Percentiles rank a stretch among this genome's conserved stretches.
Evolutionary conservation across 345 rosid species (phyloP).

Genomic region (Populus deltoides): DNA sequence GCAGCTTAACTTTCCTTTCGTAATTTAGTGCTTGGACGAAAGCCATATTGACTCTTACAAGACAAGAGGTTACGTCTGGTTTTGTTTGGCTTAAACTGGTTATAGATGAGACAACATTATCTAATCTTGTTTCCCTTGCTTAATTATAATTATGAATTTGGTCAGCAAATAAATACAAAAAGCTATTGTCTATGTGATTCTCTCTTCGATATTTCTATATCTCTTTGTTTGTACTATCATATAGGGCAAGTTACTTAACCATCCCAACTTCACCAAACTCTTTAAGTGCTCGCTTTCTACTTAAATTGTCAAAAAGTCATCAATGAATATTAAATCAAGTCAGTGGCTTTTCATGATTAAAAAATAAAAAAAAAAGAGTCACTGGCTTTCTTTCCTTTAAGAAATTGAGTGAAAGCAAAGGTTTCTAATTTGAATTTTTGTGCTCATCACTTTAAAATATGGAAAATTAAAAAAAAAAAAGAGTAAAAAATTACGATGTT

Average conservation of each 20-base stretch:
- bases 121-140: constrained; percentile 29
- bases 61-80: constrained; percentile 9
- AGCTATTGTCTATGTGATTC: not conserved
- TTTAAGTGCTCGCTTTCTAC: too few relatives aligned
- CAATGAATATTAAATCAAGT: not conserved
- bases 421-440: not conserved
- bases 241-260: constrained; percentile 33
- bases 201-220: not conserved
- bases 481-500: too few relatives aligned
- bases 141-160: not conserved
- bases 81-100: constrained; percentile 20
- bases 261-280: constrained; percentile 3
- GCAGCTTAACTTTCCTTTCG: constrained; percentile 36
- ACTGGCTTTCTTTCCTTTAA: not conserved
- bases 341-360: not conserved
- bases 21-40: constrained; percentile 29
- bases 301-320: not conserved
- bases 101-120: constrained; percentile 2
- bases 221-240: constrained; percentile 11
- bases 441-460: not conserved
- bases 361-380: not conserved
- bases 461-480: too few relatives aligned
- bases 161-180: not conserved
- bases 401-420: not conserved
- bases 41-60: constrained; percentile 17